Evolutionary conservation across 192 early-diverging fungal species (phyloP).

Genomic region (Entomortierella parvispora): DNA sequence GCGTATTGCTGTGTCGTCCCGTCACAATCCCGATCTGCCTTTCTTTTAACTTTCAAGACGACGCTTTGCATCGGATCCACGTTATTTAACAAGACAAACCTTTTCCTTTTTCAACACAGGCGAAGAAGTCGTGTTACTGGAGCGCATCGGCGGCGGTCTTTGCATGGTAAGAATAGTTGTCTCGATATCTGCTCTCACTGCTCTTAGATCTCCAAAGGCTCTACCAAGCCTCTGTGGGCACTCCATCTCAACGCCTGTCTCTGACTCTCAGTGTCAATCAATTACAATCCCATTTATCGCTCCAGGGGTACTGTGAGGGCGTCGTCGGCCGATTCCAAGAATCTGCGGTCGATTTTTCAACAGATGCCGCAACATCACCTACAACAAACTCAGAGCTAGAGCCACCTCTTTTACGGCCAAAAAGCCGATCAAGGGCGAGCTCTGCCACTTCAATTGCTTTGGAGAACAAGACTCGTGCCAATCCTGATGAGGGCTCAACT

Average conservation of each 20-base stretch:
- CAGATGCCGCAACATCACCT: neutral
- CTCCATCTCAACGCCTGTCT: neutral
- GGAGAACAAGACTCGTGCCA: neutral
- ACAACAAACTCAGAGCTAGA: neutral
- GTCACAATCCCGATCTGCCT: no score
- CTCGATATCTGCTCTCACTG: neutral
- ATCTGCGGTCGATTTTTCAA: slow-evolving; percentile 56
- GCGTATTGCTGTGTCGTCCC: no score
- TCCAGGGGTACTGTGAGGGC: slow-evolving; percentile 67
- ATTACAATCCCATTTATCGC: no score
- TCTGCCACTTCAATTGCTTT: slow-evolving; percentile 2
- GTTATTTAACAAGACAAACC: no score
- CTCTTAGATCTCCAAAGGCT: no score
- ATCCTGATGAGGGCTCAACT: neutral
- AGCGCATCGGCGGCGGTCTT: slow-evolving; percentile 29
- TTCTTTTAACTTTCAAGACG: no score
- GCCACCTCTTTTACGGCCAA: slow-evolving; percentile 2
- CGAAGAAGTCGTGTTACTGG: slow-evolving; percentile 32
- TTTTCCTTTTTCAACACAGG: slow-evolving; percentile 11
- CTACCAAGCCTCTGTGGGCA: no score
- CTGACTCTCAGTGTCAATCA: neutral
- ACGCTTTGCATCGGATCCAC: no score
- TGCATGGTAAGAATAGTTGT: slow-evolving; percentile 37
- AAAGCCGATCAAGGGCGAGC: slow-evolving; percentile 20
- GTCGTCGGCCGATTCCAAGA: slow-evolving; percentile 63